Evolutionary conservation across 441 rosid genomes (phyloP).

Genomic region (Populus hybrid): DNA sequence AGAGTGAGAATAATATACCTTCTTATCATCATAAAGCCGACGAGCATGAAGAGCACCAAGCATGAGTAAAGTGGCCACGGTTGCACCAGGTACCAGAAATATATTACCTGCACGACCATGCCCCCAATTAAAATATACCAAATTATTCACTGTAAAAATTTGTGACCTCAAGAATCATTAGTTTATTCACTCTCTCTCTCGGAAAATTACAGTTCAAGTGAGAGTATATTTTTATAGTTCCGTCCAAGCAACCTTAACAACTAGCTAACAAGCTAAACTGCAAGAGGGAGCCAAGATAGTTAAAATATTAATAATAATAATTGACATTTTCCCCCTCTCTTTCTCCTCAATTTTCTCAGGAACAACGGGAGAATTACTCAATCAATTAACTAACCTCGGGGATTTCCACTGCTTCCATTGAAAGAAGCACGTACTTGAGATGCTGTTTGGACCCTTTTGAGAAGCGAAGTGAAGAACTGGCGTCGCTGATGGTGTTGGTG

Average conservation of each 20-base stretch:
- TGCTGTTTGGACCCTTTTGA: slow-evolving; percentile 38
- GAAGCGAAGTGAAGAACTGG: slow-evolving; percentile 38
- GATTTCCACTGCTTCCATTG: slow-evolving; percentile 36
- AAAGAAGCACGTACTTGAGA: slow-evolving; percentile 46
- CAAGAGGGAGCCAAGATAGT: too few species aligned
- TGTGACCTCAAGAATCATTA: neutral
- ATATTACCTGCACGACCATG: slow-evolving; percentile 47
- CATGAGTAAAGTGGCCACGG: slow-evolving; percentile 88
- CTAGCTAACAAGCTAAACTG: too few species aligned
- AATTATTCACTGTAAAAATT: neutral
- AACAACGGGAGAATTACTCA: slow-evolving; percentile 6
- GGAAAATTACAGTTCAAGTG: too few species aligned
- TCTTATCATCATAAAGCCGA: slow-evolving; percentile 80
- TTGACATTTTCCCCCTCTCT: neutral
- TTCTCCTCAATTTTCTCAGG: slow-evolving; percentile 13
- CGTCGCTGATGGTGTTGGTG: slow-evolving; percentile 39
- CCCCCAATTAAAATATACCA: neutral
- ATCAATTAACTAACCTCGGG: slow-evolving; percentile 38
- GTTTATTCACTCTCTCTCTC: too few species aligned
- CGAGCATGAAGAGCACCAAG: slow-evolving; percentile 96
- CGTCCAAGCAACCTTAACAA: too few species aligned
- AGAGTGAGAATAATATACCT: slow-evolving; percentile 39
- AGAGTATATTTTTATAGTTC: too few species aligned
- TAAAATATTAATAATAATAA: neutral
- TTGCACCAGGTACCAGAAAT: slow-evolving; percentile 84